phyloP scores from a whole-genome alignment of 1,284 basidiomycete genomes.

The Irpex sp. region DNA sequence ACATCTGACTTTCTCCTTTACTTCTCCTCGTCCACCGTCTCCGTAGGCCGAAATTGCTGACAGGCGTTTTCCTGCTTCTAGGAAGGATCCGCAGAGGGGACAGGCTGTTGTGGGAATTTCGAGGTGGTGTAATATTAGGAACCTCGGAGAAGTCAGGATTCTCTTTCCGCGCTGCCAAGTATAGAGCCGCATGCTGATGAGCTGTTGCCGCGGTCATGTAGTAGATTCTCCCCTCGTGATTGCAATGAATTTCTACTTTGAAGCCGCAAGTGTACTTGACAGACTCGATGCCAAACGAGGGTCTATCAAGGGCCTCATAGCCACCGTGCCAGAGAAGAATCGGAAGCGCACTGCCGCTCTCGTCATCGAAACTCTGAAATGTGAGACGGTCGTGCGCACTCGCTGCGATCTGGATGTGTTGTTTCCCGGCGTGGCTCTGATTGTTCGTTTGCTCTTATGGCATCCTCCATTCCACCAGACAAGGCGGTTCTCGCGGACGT shows the following conservation, averaged over 20 bases:
- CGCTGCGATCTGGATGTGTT: not conserved
- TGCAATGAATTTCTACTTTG: constrained; percentile 91
- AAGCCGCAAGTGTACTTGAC: constrained; percentile 79
- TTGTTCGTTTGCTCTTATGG: not conserved
- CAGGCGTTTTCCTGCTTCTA: not conserved
- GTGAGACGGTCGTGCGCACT: constrained; percentile 45
- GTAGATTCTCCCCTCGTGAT: constrained; percentile 3
- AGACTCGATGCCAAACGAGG: constrained; percentile 83
- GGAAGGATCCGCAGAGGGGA: not conserved
- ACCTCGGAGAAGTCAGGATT: not conserved
- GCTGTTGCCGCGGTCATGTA: constrained; percentile 5
- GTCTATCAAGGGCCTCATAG: constrained; percentile 78
- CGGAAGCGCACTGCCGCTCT: constrained; percentile 77
- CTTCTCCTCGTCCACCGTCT: not conserved
- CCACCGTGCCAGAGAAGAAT: constrained; percentile 68
- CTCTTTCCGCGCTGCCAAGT: not conserved
- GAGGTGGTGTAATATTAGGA: not conserved
- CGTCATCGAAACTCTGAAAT: constrained; percentile 90
- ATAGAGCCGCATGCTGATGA: constrained; percentile 11
- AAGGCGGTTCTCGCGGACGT: constrained; percentile 66
- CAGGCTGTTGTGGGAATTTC: not conserved
- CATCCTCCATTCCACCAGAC: constrained; percentile 38
- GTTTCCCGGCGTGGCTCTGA: too few relatives aligned
- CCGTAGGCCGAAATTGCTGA: not conserved
- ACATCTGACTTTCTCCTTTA: constrained; percentile 15